Conservation (phyloP, 2,329 filamentous ascomycete species). For the Penicillium sp. region DNA sequence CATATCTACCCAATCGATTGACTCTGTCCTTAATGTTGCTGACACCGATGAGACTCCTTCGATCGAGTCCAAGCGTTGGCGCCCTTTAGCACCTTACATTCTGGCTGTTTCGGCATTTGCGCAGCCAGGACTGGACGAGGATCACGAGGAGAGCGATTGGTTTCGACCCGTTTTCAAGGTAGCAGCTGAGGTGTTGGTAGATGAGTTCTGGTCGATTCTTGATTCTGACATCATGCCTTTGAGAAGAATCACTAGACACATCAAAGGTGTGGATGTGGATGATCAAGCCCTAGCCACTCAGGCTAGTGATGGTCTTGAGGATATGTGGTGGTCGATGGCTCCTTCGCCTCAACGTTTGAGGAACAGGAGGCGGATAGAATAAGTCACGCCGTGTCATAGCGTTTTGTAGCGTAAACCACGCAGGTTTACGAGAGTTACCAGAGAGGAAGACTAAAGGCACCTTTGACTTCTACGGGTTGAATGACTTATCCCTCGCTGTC, state of each 20-base stretch:
- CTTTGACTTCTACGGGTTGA: too few relatives aligned
- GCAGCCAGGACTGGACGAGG: neutral
- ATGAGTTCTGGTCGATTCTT: neutral
- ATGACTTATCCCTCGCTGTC: too few relatives aligned
- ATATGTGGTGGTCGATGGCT: neutral
- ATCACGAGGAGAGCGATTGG: neutral
- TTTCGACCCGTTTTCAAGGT: neutral
- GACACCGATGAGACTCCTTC: neutral
- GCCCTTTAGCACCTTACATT: neutral
- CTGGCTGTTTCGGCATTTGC: neutral
- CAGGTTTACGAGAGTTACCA: too few relatives aligned
- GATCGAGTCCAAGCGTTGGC: neutral
- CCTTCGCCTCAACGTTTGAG: neutral
- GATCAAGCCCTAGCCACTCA: neutral
- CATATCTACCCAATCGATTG: too few relatives aligned
- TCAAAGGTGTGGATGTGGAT: neutral
- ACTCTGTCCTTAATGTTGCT: too few relatives aligned
- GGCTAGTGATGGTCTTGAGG: neutral
- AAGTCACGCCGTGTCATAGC: too few relatives aligned
- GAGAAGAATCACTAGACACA: neutral
- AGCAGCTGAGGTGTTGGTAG: neutral
- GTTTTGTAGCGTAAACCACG: too few relatives aligned
- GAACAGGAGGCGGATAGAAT: neutral
- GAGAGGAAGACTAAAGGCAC: too few relatives aligned
- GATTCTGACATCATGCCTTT: neutral